phyloP scores from a whole-genome alignment of 371 early-diverging fungal genomes.

The Phascolomyces articulosus region DNA sequence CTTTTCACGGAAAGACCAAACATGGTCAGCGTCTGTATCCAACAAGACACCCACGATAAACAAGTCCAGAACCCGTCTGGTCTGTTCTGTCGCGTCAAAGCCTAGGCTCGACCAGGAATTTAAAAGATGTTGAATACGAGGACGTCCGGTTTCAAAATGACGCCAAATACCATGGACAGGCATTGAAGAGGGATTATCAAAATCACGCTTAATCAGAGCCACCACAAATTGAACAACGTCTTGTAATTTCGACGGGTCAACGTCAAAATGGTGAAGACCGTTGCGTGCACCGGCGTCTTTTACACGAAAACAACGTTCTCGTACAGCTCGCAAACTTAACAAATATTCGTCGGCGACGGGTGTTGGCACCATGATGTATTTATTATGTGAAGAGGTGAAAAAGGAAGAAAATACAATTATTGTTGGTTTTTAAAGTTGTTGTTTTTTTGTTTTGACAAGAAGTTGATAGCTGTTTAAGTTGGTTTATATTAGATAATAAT shows the following conservation, averaged over 20 bases:
- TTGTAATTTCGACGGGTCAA: constrained; percentile 69
- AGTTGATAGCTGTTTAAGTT: neutral
- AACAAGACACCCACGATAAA: constrained; percentile 87
- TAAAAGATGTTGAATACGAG: constrained; percentile 66
- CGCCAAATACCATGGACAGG: constrained; percentile 91
- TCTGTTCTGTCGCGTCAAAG: constrained; percentile 59
- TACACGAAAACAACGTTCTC: constrained; percentile 72
- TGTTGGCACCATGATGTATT: constrained; percentile 27
- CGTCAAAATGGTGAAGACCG: constrained; percentile 70
- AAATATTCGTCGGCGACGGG: constrained; percentile 51
- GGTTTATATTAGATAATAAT: too few species aligned
- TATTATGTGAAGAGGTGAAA: constrained; percentile 11
- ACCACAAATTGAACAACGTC: constrained; percentile 73
- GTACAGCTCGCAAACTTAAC: constrained; percentile 74
- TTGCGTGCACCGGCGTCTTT: constrained; percentile 62
- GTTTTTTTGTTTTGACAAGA: constrained; percentile 1
- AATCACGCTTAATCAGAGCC: constrained; percentile 75
- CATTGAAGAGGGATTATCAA: constrained; percentile 57
- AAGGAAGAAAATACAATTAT: constrained; percentile 3
- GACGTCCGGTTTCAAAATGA: constrained; percentile 72
- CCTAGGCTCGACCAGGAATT: constrained; percentile 39
- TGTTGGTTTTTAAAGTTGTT: neutral
- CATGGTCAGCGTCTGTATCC: constrained; percentile 87
- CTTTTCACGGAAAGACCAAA: constrained; percentile 74
- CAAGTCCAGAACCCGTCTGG: constrained; percentile 82